These are phyloP conservation scores for Dacryopinax primogenitus DNA, from an alignment of 768 basidiomycete species.

Conservation along the genomic window DNA sequence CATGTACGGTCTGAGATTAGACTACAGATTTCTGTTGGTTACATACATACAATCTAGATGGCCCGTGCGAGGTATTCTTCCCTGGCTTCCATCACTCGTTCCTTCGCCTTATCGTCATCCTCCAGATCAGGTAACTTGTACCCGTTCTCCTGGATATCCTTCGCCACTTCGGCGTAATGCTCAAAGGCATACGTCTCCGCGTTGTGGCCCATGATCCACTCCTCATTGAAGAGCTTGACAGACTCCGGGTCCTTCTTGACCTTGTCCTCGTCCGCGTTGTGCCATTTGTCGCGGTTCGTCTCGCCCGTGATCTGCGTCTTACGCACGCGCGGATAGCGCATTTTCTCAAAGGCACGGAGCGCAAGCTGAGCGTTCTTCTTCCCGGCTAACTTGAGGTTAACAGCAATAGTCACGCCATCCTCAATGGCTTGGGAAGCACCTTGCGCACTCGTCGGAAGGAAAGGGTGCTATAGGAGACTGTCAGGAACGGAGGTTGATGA, in stretches of 20 bases:
- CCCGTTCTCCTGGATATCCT: constrained; percentile 21
- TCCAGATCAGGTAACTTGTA: constrained; percentile 19
- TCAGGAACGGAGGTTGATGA: background rate
- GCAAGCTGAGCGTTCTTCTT: constrained; percentile 16
- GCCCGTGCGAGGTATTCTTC: constrained; percentile 1
- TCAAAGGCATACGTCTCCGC: constrained; percentile 22
- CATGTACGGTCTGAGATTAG: background rate
- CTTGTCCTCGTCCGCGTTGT: constrained; percentile 10
- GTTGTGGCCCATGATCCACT: constrained; percentile 24
- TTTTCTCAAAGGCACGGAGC: constrained; percentile 18
- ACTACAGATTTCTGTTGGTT: background rate
- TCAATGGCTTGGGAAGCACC: constrained; percentile 22
- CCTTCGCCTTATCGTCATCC: background rate
- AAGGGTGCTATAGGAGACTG: constrained; percentile 19
- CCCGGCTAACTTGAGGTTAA: constrained; percentile 18
- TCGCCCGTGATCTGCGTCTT: constrained; percentile 22
- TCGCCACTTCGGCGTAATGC: constrained; percentile 19
- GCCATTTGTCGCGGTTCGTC: constrained; percentile 22
- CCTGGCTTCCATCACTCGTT: background rate
- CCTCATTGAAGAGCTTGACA: constrained; percentile 20
- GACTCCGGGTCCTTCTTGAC: constrained; percentile 17
- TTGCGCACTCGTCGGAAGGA: constrained; percentile 24
- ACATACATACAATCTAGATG: background rate
- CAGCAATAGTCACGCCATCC: constrained; percentile 21
- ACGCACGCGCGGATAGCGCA: constrained; percentile 22